Conservation (phyloP, 139 green algal species). For the Chlorella sp. region DNA sequence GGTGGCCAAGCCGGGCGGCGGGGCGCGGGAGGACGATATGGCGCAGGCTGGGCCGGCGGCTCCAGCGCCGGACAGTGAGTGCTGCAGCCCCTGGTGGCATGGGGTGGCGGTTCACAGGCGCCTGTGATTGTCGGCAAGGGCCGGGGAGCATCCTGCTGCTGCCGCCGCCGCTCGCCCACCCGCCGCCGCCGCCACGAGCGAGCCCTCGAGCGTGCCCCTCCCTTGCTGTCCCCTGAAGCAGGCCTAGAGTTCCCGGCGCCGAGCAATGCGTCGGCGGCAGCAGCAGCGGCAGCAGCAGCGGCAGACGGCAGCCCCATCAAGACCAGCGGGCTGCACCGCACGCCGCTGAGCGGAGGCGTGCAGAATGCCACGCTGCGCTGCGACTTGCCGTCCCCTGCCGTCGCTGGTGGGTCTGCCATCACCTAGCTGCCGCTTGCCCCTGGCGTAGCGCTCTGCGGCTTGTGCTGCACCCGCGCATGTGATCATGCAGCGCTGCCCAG, state of each 20-base stretch:
- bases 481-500: no score
- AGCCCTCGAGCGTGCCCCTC: neutral
- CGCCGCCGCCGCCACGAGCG: neutral
- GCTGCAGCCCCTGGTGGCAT: neutral
- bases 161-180: neutral
- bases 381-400: constrained; percentile 84
- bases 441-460: no score
- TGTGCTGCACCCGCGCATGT: no score
- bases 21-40: constrained; percentile 16
- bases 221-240: neutral
- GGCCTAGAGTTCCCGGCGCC: constrained; percentile 40
- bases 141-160: neutral
- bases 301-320: constrained; percentile 31
- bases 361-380: constrained; percentile 87
- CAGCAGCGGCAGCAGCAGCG: constrained; percentile 4
- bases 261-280: neutral
- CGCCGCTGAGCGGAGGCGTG: constrained; percentile 85
- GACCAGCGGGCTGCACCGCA: constrained; percentile 75
- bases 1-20: constrained; percentile 24
- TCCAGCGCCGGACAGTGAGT: neutral
- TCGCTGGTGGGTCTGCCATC: constrained; percentile 77
- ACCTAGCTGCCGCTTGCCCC: no score
- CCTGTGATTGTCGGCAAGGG: neutral
- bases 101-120: no score
- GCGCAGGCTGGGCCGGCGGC: neutral